Evolutionary conservation across 2,329 filamentous ascomycete genomes (phyloP).

Genomic region (Malbranchea cinnamomea): DNA sequence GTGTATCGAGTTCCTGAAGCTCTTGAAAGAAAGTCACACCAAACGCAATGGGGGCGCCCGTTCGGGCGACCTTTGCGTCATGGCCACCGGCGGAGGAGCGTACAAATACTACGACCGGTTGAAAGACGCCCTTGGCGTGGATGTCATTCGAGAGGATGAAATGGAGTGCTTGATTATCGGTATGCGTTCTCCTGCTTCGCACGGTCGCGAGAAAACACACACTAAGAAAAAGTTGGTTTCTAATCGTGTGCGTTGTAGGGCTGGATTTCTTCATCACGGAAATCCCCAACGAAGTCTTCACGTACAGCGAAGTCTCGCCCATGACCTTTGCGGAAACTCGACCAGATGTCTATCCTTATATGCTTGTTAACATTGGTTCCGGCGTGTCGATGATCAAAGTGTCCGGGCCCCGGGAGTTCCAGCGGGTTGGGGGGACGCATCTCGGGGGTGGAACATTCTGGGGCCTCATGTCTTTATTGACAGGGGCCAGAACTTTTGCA

Average conservation of each 20-base stretch:
- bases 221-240: not conserved
- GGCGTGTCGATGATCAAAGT: conserved; percentile 97
- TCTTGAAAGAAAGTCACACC: conserved; percentile 69
- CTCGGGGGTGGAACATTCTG: conserved; percentile 94
- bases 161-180: conserved; percentile 98
- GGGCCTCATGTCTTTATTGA: conserved; percentile 82
- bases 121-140: conserved; percentile 64
- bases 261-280: conserved; percentile 98
- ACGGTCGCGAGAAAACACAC: not conserved
- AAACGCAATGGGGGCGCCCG: conserved; percentile 53
- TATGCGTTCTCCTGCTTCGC: conserved; percentile 24
- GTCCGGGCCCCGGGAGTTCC: conserved; percentile 68
- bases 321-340: conserved; percentile 73
- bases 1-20: conserved; percentile 80
- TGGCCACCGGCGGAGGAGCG: conserved; percentile 90
- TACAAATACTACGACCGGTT: conserved; percentile 96
- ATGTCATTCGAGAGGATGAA: conserved; percentile 86
- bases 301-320: conserved; percentile 77
- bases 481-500: conserved; percentile 89
- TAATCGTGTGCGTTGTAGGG: conserved; percentile 41
- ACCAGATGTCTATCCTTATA: conserved; percentile 84
- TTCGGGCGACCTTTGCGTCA: conserved; percentile 65
- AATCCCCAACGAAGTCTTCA: conserved; percentile 93
- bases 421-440: conserved; percentile 88
- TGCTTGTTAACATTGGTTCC: conserved; percentile 95